Evolutionary conservation across 441 rosid species (phyloP), one percentile per base, ranked within the genome.

Genomic region (Populus tomentosa): DNA sequence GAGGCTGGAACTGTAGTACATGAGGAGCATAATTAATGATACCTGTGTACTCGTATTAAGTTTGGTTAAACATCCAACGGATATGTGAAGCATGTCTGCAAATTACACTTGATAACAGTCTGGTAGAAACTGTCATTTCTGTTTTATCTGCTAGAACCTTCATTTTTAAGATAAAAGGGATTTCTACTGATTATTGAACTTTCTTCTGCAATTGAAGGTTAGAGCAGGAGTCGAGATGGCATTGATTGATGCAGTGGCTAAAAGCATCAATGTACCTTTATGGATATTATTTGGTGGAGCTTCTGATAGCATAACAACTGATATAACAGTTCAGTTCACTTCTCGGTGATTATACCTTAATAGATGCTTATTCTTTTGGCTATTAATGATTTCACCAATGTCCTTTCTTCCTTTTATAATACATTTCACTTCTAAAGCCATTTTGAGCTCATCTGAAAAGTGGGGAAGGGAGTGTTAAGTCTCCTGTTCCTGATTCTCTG

Each of bases 171-270:
- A 16, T n/a, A 10, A 32, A 65, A 70, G 28, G 28, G 33, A 35
- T 70, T 56, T 77, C 38, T 63, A 16, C 35, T 67, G 72, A 73
- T 84, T 24, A 81, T 61, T 69, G 36, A 32, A 64, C 42, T 79
- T 50, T 81, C 21, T 79, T 77, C 72, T 74, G 71, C 75, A 70
- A 70, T 76, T 85, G 79, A 83, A 95, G 99, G 97, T 92, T 73
- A 88, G 97, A 84, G 97, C 95, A 0, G 99, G 97, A 73, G 75
- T 93, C 62, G 99, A 95, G 90, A 95, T 93, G 98, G 98, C 99
- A n/a, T 77, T 93, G 86, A 88, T 95, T 74, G 98, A 92, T 88
- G 97, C 97, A 40, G 93, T 81, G 70, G 96, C 98, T 77, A 90
- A 88, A 71, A 90, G 93, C 82, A 82, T 91, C 59, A 85, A 86